Base-by-base conservation (phyloP, 768 basidiomycete species). In the Suillus tomentosus region DNA sequence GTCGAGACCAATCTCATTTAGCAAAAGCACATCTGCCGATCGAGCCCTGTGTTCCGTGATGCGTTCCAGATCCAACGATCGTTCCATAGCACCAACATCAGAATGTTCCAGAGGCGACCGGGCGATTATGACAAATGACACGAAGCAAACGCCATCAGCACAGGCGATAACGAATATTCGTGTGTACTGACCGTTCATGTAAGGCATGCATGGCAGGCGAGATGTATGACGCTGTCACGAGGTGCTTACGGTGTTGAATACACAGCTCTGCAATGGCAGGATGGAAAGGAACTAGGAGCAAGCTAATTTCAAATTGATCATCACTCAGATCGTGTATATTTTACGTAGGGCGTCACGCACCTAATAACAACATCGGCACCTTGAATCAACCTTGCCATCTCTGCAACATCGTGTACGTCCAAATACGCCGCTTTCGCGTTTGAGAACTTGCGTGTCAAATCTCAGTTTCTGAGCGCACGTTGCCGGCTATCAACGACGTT, bases 161-260 rank as follows among this genome's bases (percentile, higher is more conserved):
- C 34, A n/a, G 15, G 31, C 40, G 9, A 53, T 57, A 15, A 4
- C 54, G 27, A 9, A 67, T 1, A 24, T 31, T 8, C 2, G 27
- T n/a, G n/a, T 34, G n/a, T 37, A 63, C 85, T 31, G 67, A 94
- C 94, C 75, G 73, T 13, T 81, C 67, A 70, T 94, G 80, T 22
- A 96, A 73, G 0, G 76, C 77, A 8, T 80, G 76, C 94, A 97
- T 97, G 10, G 82, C 86, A 0, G 84, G 83, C 1, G 92, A 93
- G 67, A 91, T 88, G 72, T 98, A 98, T 5, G 94, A 96, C 0
- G 96, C 94, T 0, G 96, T 97, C 60, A 98, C 86, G 62, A 98
- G 82, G 66, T 96, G 90, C 65, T 88, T 92, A 13, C 77, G 69
- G 65, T 87, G 79, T 40, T 79, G 66, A 57, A 98, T 87, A 70